Evolutionary conservation across 768 basidiomycete species (phyloP).

Genomic region (Lepiota subincarnata): DNA sequence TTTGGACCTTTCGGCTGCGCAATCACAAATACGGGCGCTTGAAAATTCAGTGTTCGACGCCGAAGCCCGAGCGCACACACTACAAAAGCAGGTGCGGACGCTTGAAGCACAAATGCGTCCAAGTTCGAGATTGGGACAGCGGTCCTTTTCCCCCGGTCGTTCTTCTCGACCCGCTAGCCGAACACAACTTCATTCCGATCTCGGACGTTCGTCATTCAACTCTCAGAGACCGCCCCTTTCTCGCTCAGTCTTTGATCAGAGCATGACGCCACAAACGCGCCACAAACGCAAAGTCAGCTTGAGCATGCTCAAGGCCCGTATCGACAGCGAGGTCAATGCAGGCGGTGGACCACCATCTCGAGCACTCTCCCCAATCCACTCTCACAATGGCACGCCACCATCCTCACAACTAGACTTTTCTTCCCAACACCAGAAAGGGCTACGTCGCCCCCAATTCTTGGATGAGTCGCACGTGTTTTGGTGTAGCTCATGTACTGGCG

Average conservation of each 20-base stretch:
- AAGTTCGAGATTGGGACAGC: slow-evolving; percentile 35
- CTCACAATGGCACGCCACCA: slow-evolving; percentile 25
- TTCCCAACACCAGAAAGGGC: slow-evolving; percentile 21
- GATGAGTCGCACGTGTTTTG: slow-evolving; percentile 90
- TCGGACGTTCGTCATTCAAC: slow-evolving; percentile 34
- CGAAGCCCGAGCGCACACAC: slow-evolving; percentile 59
- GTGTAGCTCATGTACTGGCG: slow-evolving; percentile 80
- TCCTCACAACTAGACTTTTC: slow-evolving; percentile 20
- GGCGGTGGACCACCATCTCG: slow-evolving; percentile 45
- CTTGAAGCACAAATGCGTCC: slow-evolving; percentile 55
- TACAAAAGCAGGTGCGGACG: slow-evolving; percentile 62
- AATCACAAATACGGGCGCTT: slow-evolving; percentile 73
- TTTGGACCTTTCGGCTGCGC: slow-evolving; percentile 76
- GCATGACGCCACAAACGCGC: slow-evolving; percentile 66
- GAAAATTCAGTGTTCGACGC: slow-evolving; percentile 73
- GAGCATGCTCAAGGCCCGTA: slow-evolving; percentile 87
- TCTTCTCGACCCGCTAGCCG: slow-evolving; percentile 47
- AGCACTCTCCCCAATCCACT: slow-evolving; percentile 52
- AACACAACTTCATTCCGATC: slow-evolving; percentile 26
- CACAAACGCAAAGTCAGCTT: slow-evolving; percentile 83
- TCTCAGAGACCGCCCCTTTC: slow-evolving; percentile 41
- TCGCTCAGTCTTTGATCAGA: slow-evolving; percentile 63
- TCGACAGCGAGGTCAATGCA: slow-evolving; percentile 70
- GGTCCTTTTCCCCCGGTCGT: slow-evolving; percentile 42
- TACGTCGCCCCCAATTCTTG: slow-evolving; percentile 67